These are phyloP conservation scores for Ceriops zippeliana DNA, from an alignment of 345 rosid species.

Conservation along the genomic window DNA sequence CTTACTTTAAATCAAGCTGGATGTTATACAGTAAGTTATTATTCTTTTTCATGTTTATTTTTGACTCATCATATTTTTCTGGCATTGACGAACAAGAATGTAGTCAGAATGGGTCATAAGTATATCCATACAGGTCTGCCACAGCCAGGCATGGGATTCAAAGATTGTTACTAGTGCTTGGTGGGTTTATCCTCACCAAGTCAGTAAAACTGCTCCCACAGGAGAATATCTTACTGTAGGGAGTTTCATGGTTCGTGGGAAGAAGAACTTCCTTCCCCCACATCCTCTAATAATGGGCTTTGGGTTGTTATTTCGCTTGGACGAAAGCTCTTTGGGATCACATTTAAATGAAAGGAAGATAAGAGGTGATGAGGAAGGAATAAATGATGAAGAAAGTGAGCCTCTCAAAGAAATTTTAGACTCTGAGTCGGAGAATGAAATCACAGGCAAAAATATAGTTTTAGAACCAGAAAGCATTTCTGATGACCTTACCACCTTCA, in stretches of 20 bases:
- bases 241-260: conserved; percentile 99
- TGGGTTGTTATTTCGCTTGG: conserved; percentile 93
- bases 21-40: conserved; percentile 67
- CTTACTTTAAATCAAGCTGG: conserved; percentile 97
- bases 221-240: conserved; percentile 98
- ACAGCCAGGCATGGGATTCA: conserved; percentile 98
- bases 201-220: conserved; percentile 98
- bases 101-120: conserved; percentile 9
- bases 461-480: conserved; percentile 11
- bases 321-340: conserved; percentile 95
- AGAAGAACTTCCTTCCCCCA: conserved; percentile 96
- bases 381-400: conserved; percentile 58
- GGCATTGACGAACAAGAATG: conserved; percentile 3
- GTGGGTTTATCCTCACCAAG: conserved; percentile 99
- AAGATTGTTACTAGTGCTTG: conserved; percentile 98
- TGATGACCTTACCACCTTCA: conserved; percentile 12
- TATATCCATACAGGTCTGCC: conserved; percentile 66
- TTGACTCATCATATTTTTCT: background rate
- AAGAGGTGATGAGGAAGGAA: conserved; percentile 91
- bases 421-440: conserved; percentile 57
- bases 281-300: conserved; percentile 98
- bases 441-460: conserved; percentile 23
- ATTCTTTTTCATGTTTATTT: background rate
- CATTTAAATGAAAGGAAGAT: conserved; percentile 97
- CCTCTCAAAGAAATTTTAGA: conserved; percentile 44